Evolutionary conservation across 2,329 filamentous ascomycete species (phyloP), one percentile per base, ranked within the genome.

Genomic region (Pestalotiopsis sp.): DNA sequence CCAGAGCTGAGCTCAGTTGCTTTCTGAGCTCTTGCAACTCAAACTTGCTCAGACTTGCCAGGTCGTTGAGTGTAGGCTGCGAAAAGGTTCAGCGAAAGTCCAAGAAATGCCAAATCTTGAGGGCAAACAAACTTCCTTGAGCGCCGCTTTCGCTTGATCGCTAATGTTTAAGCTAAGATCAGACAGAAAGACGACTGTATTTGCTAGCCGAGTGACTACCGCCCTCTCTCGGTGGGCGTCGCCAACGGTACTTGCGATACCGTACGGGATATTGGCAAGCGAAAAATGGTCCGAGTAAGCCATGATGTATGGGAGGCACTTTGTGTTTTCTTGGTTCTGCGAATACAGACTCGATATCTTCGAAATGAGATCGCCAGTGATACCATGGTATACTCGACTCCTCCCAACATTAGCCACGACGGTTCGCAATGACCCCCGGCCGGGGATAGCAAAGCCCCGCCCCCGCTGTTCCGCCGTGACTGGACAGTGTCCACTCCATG

Each of bases 181-280:
- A 1, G 78, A 78, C 0, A 90, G 80, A 71, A 89, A 89, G 41
- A 90, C 78, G 0, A 89, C 83, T 4, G 78, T 78, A 66, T 89
- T 82, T 11, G 80, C 76, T 12, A 89, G 76, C 52, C 87, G 82
- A 0, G 87, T 89, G 1, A 80, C 87, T 59, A 82, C 82, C 68
- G 84, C 81, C 40, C 81, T 83, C 3, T 69, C 69, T 0, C 75
- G 66, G 66, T 84, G 81, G 0, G 69, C 69, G 7, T 23, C 66
- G 7, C 31, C 25, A 13, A 69, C 58, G 0, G 80, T 83, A 0
- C 83, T 86, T 27, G 83, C 85, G 13, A 88, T 81, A 11, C 86
- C 85, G 64, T 85, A 88, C 0, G 86, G 86, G 52, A 88, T 83
- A 69, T 89, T 89, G 23, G 80, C 75, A 56, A 85, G 73, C 0